These are phyloP conservation scores for Taphrina sp. DNA, from an alignment of 1,139 yeast species.

Conservation along the genomic window DNA sequence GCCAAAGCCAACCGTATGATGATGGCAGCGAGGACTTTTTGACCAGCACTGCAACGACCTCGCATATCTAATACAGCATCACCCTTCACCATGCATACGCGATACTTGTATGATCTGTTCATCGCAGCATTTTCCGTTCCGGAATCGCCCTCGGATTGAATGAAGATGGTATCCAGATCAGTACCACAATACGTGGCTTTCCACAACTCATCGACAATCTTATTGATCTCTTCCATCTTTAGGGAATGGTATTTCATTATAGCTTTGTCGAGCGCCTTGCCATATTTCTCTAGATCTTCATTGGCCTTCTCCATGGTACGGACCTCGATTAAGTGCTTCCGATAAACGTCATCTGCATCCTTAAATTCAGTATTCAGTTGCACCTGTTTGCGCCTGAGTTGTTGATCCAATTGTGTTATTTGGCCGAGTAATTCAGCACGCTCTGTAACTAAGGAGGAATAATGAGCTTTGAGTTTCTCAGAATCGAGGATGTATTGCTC, in stretches of 20 bases:
- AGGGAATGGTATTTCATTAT: conserved; percentile 89
- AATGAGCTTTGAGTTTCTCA: conserved; percentile 53
- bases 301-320: conserved; percentile 78
- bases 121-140: conserved; percentile 61
- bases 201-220: conserved; percentile 88
- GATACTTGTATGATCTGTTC: conserved; percentile 77
- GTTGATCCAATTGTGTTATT: conserved; percentile 76
- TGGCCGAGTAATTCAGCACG: conserved; percentile 74
- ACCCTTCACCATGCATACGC: conserved; percentile 93
- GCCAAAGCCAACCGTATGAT: conserved; percentile 88
- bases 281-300: conserved; percentile 77
- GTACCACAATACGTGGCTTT: conserved; percentile 90
- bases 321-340: conserved; percentile 69
- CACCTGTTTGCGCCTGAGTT: conserved; percentile 54
- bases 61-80: conserved; percentile 95
- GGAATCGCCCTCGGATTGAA: conserved; percentile 78
- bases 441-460: conserved; percentile 60
- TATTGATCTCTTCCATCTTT: conserved; percentile 90
- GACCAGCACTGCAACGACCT: conserved; percentile 98
- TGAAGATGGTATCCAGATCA: conserved; percentile 90
- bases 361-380: conserved; percentile 72
- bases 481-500: conserved; percentile 64
- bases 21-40: conserved; percentile 88
- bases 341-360: conserved; percentile 62
- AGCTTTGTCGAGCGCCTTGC: conserved; percentile 82